Evolutionary conservation across 73 alveolate species (phyloP).

Genomic region (Tetrahymena thermophila): DNA sequence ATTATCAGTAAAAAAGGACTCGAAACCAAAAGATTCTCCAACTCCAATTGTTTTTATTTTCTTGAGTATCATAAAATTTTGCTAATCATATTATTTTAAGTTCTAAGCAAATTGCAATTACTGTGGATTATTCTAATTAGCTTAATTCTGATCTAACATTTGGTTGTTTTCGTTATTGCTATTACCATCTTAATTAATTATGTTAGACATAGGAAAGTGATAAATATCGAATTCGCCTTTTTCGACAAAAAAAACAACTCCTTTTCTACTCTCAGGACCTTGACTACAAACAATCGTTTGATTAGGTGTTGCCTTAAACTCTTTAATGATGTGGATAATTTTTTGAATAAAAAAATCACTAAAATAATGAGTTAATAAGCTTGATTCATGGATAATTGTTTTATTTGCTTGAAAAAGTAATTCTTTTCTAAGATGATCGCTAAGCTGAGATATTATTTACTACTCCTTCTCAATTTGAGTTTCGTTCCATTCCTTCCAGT

Average conservation of each 20-base stretch:
- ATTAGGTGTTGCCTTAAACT: conserved; percentile 31
- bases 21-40: conserved; percentile 50
- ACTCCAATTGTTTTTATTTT: neutral
- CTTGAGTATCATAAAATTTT: neutral
- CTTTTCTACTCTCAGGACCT: conserved; percentile 21
- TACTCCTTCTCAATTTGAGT: conserved; percentile 23
- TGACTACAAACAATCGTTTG: neutral
- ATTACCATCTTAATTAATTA: neutral
- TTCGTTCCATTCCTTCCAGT: conserved; percentile 33
- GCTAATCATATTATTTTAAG: neutral
- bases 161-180: neutral
- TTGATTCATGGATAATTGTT: conserved; percentile 3
- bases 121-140: neutral
- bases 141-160: neutral
- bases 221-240: conserved; percentile 30
- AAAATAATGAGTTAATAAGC: conserved; percentile 9
- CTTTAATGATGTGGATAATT: conserved; percentile 2
- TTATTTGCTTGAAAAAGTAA: conserved; percentile 7
- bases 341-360: conserved; percentile 3
- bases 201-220: neutral
- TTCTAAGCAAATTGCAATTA: neutral
- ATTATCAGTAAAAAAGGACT: conserved; percentile 53
- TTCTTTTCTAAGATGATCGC: conserved; percentile 15
- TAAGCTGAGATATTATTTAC: conserved; percentile 10
- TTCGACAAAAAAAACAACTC: conserved; percentile 13